Percentiles rank a stretch among this genome's conserved stretches.
phyloP scores from a whole-genome alignment of 805 yeast genomes.

The Candida nanaspora region DNA sequence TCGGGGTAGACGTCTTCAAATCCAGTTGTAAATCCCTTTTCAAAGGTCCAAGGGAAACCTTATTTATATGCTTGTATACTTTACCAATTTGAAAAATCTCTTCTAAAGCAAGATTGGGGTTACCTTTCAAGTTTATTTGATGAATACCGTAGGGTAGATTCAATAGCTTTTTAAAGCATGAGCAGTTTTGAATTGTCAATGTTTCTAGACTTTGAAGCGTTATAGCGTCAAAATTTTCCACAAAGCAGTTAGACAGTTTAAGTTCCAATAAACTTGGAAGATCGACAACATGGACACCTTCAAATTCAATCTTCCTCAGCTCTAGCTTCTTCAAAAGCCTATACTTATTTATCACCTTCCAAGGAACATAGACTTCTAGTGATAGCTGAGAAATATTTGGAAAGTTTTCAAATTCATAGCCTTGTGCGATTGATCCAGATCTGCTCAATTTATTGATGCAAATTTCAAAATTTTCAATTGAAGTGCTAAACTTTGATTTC shows the following conservation, averaged over 20 bases:
- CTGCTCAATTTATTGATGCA: neutral
- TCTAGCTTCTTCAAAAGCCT: neutral
- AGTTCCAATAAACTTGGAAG: neutral
- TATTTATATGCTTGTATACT: neutral
- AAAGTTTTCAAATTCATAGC: neutral
- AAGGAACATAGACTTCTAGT: neutral
- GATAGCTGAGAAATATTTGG: neutral
- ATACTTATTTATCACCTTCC: neutral
- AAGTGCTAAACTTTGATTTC: neutral
- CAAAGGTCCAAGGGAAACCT: neutral
- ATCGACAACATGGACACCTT: neutral
- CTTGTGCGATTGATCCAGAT: neutral
- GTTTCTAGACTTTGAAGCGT: neutral
- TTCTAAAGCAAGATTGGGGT: neutral
- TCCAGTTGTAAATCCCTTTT: neutral
- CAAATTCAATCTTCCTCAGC: neutral
- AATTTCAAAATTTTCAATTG: neutral
- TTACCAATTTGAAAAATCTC: neutral
- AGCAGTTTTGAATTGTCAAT: neutral
- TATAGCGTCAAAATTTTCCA: neutral
- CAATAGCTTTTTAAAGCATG: neutral
- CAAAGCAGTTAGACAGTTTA: neutral
- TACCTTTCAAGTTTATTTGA: neutral
- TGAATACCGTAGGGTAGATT: neutral
- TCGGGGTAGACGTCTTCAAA: neutral